Percentiles rank a stretch among this genome's conserved stretches.
Evolutionary conservation across 225 moss, liverwort and hornwort species (phyloP).

Genomic region (Neckera pumila): DNA sequence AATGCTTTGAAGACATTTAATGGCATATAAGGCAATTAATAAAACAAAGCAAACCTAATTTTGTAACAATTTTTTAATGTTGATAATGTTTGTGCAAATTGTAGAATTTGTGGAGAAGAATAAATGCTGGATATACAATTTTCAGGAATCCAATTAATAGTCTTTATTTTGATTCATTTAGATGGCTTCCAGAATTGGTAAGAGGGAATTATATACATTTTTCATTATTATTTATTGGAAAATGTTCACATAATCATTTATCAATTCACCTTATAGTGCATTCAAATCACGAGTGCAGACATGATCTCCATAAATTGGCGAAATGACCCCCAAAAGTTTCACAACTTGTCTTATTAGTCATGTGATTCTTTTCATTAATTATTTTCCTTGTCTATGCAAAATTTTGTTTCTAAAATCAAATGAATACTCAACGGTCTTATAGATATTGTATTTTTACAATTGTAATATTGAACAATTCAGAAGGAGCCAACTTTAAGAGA

Average conservation of each 20-base stretch:
- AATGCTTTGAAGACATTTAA: neutral
- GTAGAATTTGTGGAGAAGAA: constrained; percentile 20
- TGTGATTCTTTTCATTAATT: neutral
- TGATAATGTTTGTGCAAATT: neutral
- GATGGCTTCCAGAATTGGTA: neutral
- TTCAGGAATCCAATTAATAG: neutral
- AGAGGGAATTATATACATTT: neutral
- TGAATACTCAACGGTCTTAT: neutral
- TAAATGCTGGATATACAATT: constrained; percentile 11
- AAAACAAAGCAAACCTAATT: fast-evolving
- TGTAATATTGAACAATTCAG: neutral
- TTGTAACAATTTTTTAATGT: too few species aligned
- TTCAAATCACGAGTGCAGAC: neutral
- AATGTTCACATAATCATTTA: neutral
- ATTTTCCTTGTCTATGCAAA: neutral
- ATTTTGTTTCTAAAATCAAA: neutral
- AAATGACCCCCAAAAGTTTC: neutral
- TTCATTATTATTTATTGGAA: neutral
- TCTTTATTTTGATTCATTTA: constrained; percentile 5
- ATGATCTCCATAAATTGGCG: too few species aligned
- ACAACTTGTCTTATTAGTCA: neutral
- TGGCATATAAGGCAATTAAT: neutral
- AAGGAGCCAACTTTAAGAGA: constrained; percentile 1
- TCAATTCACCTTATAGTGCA: neutral
- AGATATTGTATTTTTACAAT: neutral